Percentiles rank a stretch among this genome's conserved stretches.
Evolutionary conservation across 345 rosid genomes (phyloP).

Genomic region (Psidium guajava): DNA sequence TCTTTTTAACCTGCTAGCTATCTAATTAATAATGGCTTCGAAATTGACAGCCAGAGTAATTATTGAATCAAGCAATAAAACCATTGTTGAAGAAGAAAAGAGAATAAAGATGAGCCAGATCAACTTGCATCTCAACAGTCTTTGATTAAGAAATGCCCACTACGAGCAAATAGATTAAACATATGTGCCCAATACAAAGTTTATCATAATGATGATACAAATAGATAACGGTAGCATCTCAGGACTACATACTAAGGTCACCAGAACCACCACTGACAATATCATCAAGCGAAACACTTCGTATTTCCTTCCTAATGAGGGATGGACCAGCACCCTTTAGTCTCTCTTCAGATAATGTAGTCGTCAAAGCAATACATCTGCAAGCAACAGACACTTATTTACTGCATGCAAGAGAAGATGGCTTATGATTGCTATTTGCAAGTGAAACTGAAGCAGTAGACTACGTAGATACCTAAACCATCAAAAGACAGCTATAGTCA

Average conservation of each 20-base stretch:
- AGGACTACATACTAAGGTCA: slow-evolving; percentile 67
- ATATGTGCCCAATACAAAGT: background rate
- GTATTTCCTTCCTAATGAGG: slow-evolving; percentile 64
- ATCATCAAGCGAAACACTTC: slow-evolving; percentile 62
- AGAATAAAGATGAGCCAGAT: slow-evolving; percentile 8
- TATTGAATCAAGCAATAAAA: background rate
- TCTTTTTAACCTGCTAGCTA: background rate
- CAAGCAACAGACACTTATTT: slow-evolving; percentile 11
- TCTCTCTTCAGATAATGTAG: slow-evolving; percentile 61
- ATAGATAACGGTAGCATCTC: slow-evolving; percentile 21
- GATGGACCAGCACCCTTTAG: slow-evolving; percentile 62
- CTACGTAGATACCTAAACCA: background rate
- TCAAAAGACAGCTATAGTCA: background rate
- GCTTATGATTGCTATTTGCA: background rate
- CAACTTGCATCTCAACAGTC: slow-evolving; percentile 3
- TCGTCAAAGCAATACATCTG: slow-evolving; percentile 91
- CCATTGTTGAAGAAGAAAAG: slow-evolving; percentile 1
- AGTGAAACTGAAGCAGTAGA: background rate
- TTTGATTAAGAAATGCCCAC: slow-evolving; percentile 1
- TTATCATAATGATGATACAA: slow-evolving; percentile 11
- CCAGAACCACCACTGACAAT: slow-evolving; percentile 79
- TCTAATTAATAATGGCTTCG: background rate
- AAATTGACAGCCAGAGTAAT: background rate
- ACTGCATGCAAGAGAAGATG: background rate
- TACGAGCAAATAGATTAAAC: background rate